Percentiles rank a stretch among this genome's conserved stretches.
phyloP scores from a whole-genome alignment of 1,284 basidiomycete genomes.

The Ceratobasidium sp. region DNA sequence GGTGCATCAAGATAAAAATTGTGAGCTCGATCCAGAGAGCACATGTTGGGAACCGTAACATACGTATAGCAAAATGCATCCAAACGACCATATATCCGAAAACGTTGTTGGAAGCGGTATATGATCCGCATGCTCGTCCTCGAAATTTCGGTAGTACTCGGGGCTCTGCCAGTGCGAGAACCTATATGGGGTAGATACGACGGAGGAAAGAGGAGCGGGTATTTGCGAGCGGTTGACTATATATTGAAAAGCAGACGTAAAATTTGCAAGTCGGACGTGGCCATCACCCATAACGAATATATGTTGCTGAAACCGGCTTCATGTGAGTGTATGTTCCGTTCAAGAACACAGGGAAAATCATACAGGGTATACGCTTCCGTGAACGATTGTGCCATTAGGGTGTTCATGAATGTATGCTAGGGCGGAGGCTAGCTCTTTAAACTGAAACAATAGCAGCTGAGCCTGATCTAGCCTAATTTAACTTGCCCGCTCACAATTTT shows the following conservation, averaged over 20 bases:
- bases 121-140: not conserved
- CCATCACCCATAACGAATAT: conserved; percentile 19
- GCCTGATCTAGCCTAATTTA: not conserved
- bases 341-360: no score
- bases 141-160: conserved; percentile 5
- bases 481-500: not conserved
- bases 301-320: not conserved
- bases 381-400: conserved; percentile 24
- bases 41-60: not conserved
- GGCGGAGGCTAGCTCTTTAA: conserved; percentile 29
- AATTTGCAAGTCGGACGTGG: conserved; percentile 22
- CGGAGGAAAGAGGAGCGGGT: not conserved
- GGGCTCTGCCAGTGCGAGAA: conserved; percentile 13
- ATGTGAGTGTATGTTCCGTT: not conserved
- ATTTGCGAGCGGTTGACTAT: not conserved
- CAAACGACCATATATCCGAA: conserved; percentile 35
- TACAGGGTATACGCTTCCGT: conserved; percentile 16
- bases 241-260: conserved; percentile 33
- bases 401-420: conserved; percentile 31
- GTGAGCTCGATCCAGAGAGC: not conserved
- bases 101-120: conserved; percentile 15
- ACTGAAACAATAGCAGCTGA: conserved; percentile 1
- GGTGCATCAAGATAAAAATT: not conserved
- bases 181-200: not conserved
- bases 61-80: not conserved